Conservation (phyloP, 2,329 filamentous ascomycete species). For the Epichloe amarillans region DNA sequence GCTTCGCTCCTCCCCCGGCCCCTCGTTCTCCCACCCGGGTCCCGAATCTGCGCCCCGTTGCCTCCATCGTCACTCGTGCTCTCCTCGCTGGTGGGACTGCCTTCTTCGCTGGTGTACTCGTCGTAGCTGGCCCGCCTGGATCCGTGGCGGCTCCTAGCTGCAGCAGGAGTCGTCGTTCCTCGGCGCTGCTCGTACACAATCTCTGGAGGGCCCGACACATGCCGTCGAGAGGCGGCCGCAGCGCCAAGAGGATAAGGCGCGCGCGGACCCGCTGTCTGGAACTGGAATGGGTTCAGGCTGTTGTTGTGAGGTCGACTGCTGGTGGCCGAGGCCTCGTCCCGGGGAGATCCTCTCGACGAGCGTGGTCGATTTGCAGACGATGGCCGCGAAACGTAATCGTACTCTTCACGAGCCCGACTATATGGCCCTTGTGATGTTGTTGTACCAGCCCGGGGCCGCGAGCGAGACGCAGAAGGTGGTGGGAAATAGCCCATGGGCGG, state of each 20-base stretch:
- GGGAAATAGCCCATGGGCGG: conserved; percentile 40
- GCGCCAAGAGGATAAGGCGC: conserved; percentile 20
- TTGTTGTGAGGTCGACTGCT: conserved; percentile 11
- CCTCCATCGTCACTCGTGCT: conserved; percentile 24
- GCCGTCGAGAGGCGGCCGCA: conserved; percentile 22
- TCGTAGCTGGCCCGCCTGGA: conserved; percentile 18
- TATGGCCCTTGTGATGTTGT: conserved; percentile 25
- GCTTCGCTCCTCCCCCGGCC: conserved; percentile 20
- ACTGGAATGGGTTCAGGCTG: conserved; percentile 37
- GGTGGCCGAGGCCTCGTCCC: conserved; percentile 20
- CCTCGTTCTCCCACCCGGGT: conserved; percentile 7
- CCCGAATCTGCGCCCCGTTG: conserved; percentile 21
- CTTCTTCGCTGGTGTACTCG: conserved; percentile 22
- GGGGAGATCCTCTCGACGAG: conserved; percentile 18
- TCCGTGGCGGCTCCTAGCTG: conserved; percentile 20
- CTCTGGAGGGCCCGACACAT: conserved; percentile 22
- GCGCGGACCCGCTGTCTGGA: conserved; percentile 33
- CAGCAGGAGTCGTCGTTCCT: conserved; percentile 14
- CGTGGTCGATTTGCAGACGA: conserved; percentile 13
- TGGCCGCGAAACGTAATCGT: conserved; percentile 23
- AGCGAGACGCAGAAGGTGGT: conserved; percentile 28
- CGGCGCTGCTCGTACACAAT: conserved; percentile 14
- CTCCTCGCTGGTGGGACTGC: conserved; percentile 21
- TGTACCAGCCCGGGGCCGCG: conserved; percentile 29
- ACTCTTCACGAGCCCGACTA: conserved; percentile 24